Evolutionary conservation across 1,139 yeast species (phyloP), one percentile per base, ranked within the genome.

Genomic region (Torulaspora globosa): DNA sequence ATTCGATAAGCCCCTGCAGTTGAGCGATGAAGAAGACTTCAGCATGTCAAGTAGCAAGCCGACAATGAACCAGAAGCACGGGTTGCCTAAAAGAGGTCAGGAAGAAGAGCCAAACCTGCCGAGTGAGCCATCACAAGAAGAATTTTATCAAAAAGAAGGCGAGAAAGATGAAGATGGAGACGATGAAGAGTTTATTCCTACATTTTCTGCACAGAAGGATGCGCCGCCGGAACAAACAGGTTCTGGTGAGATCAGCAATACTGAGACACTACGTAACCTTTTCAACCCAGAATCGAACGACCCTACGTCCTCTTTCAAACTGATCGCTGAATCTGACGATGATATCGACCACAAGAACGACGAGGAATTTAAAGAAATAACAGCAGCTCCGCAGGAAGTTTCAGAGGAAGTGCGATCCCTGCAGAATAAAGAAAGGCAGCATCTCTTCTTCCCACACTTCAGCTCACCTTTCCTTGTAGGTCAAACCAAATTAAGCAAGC

Each of bases 381-480:
- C 39, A 3, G 24, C 36, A 2, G 38, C 30, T 12, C 43, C 46
- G 11, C 36, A 33, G 14, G 47, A 44, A n/a, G 44, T 51, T 15
- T 44, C 54, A 11, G 53, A 47, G 36, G n/a, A 29, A 14, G 30
- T 29, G 4, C 45, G 41, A n/a, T 41, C 56, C 10, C 50, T 37
- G 34, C 37, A 50, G 6, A 58, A 54, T 32, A 59, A 59, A 30
- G 55, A 56, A n/a, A 58, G 70, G 41, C 51, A 51, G 8, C 52
- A 52, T 0, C 70, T 90, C 28, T 90, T 90, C 65, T 90, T 95
- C 76, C 70, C 82, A 2, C 97, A 90, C 62, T 71, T 73, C 10
- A 85, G 84, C 26, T 89, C 97, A 0, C 96, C 96, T 0, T 92
- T 87, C 65, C 71, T 90, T 56, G 78, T 77, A 43, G 82, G 96